Conservation (phyloP, 163 green algal genomes). For the Scenedesmus sp. region DNA sequence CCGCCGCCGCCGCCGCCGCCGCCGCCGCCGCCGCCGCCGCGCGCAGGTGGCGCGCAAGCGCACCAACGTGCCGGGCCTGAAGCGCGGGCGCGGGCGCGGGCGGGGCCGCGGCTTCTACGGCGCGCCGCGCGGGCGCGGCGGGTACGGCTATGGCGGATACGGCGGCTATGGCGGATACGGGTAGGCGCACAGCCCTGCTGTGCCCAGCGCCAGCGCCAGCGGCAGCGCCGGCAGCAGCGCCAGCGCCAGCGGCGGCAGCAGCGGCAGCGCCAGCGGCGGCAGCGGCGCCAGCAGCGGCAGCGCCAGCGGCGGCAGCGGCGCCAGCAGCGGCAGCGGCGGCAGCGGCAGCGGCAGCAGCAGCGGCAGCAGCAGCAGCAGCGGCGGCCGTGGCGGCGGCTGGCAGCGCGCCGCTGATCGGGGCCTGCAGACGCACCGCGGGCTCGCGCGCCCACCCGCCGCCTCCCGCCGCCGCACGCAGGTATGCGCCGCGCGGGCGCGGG, state of each 20-base stretch:
- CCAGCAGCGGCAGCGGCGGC: neutral
- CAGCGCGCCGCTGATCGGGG: neutral
- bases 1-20: too few species aligned
- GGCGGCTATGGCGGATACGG: conserved; percentile 32
- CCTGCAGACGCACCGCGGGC: too few species aligned
- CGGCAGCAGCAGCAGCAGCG: neutral
- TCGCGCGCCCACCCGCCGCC: too few species aligned
- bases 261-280: neutral
- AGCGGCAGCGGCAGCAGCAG: too few species aligned
- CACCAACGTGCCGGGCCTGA: conserved; percentile 96
- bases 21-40: too few species aligned
- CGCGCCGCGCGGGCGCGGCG: conserved; percentile 10
- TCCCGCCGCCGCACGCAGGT: too few species aligned
- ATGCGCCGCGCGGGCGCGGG: conserved; percentile 52
- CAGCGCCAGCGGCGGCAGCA: neutral
- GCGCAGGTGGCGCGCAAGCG: conserved; percentile 92
- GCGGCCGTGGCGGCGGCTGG: neutral
- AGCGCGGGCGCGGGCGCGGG: conserved; percentile 72
- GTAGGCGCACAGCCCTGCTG: neutral
- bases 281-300: neutral
- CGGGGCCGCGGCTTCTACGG: conserved; percentile 49
- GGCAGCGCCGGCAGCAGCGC: neutral
- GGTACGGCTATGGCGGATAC: conserved; percentile 28
- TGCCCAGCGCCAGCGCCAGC: too few species aligned
- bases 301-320: conserved; percentile 2